These are phyloP conservation scores for Xylaria grammica DNA, from an alignment of 495 filamentous ascomycete genomes.

Conservation along the genomic window DNA sequence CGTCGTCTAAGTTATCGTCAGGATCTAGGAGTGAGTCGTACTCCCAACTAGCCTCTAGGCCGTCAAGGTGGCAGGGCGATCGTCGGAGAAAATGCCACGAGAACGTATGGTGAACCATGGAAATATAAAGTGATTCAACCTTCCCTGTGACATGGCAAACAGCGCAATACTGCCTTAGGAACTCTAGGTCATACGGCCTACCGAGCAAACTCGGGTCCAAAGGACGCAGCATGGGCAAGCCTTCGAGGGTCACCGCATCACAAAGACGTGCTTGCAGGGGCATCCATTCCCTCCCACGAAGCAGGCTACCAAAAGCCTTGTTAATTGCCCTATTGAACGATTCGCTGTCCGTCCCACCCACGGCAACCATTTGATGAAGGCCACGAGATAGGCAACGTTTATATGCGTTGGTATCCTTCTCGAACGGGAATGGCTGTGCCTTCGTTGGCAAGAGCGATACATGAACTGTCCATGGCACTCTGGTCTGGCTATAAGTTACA, in stretches of 20 bases:
- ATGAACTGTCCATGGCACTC: constrained; percentile 59
- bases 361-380: constrained; percentile 57
- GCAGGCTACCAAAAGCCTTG: constrained; percentile 54
- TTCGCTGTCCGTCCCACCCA: constrained; percentile 51
- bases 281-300: constrained; percentile 56
- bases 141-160: constrained; percentile 56
- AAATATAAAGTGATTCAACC: constrained; percentile 61
- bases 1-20: constrained; percentile 41
- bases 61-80: constrained; percentile 51
- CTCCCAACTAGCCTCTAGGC: constrained; percentile 56
- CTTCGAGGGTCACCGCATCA: constrained; percentile 57
- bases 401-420: constrained; percentile 63
- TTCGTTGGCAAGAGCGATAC: constrained; percentile 59
- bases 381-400: constrained; percentile 62
- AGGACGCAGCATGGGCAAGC: constrained; percentile 60
- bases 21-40: constrained; percentile 55
- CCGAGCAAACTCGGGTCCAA: constrained; percentile 47
- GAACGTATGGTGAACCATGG: constrained; percentile 55
- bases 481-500: constrained; percentile 25
- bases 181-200: constrained; percentile 50
- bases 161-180: constrained; percentile 54
- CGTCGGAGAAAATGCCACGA: constrained; percentile 51
- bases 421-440: constrained; percentile 60
- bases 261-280: constrained; percentile 62
- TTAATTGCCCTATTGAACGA: constrained; percentile 54